phyloP scores from a whole-genome alignment of 129 eudicot species.

The carrot (Daucus carota) region DH1_v3.0 NC_030381.2:38160001-38160500 shows the following conservation, averaged over 20 bases:
- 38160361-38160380: constrained; percentile 74
- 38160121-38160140: neutral
- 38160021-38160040: too few species aligned
- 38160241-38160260: constrained; percentile 84
- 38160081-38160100: neutral
- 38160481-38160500: constrained; percentile 80
- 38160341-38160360: constrained; percentile 79
- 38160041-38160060: neutral
- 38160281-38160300: constrained; percentile 81
- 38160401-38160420: constrained; percentile 86
- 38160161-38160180: neutral
- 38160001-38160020: neutral
- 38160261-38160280: constrained; percentile 88
- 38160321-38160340: constrained; percentile 83
- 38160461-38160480: constrained; percentile 64
- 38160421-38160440: constrained; percentile 90
- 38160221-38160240: constrained; percentile 95
- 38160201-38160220: constrained; percentile 12
- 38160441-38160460: constrained; percentile 72
- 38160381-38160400: constrained; percentile 79
- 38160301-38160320: constrained; percentile 85
- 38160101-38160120: neutral
- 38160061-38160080: neutral
- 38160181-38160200: neutral
- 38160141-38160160: neutral